Conservation (phyloP, 495 filamentous ascomycete species). For the Hypoxylon fragiforme region DNA sequence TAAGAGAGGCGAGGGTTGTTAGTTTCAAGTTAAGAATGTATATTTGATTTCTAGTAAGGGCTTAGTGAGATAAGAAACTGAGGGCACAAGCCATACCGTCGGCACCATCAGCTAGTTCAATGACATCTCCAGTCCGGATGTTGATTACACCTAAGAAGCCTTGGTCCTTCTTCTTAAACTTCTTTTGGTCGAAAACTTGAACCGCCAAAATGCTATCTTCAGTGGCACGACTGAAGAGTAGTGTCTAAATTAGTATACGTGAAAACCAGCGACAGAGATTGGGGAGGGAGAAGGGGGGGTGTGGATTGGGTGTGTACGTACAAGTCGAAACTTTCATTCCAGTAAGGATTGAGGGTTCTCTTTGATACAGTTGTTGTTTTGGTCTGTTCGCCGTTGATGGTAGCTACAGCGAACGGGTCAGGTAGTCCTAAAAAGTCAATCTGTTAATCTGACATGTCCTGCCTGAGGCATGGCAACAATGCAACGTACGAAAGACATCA, state of each 20-base stretch:
- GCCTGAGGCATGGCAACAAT: no score
- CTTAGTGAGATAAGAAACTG: not conserved
- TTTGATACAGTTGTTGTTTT: constrained; percentile 94
- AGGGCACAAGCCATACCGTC: constrained; percentile 69
- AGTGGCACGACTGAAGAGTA: constrained; percentile 66
- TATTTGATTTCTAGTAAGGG: no score
- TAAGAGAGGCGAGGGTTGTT: constrained; percentile 30
- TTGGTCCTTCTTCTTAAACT: constrained; percentile 99
- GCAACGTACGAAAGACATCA: constrained; percentile 90
- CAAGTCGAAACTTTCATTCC: constrained; percentile 99
- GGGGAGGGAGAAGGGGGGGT: constrained; percentile 3
- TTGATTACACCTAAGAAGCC: constrained; percentile 98
- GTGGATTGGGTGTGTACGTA: constrained; percentile 56
- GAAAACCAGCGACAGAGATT: not conserved
- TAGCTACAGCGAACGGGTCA: constrained; percentile 97
- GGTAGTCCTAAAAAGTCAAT: constrained; percentile 77
- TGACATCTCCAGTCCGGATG: constrained; percentile 87
- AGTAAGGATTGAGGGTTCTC: constrained; percentile 96
- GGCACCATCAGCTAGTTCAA: constrained; percentile 83
- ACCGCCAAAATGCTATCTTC: constrained; percentile 96
- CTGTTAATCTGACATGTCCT: constrained; percentile 33
- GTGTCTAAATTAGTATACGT: constrained; percentile 31
- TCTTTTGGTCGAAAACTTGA: constrained; percentile 99
- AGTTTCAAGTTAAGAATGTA: constrained; percentile 12
- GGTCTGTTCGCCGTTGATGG: constrained; percentile 94